Evolutionary conservation across 768 basidiomycete species (phyloP).

Genomic region (Tulasnella sp.): DNA sequence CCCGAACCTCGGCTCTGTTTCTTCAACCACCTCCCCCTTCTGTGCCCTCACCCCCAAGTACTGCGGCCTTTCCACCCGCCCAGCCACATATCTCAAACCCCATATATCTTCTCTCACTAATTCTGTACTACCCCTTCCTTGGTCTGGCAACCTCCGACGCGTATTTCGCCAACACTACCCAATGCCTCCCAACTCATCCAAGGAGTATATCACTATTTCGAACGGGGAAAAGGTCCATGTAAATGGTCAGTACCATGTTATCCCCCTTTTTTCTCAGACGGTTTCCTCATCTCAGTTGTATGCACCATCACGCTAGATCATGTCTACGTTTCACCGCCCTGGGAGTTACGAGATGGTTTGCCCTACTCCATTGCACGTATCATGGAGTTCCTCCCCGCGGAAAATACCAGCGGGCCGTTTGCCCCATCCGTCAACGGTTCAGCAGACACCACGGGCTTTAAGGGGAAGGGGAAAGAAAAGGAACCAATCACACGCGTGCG

Average conservation of each 20-base stretch:
- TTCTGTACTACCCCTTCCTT: background rate
- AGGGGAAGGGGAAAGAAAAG: constrained; percentile 61
- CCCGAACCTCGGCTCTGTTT: constrained; percentile 13
- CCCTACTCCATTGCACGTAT: constrained; percentile 95
- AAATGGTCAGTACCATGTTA: constrained; percentile 54
- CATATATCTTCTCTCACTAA: constrained; percentile 8
- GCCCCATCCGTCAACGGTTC: constrained; percentile 29
- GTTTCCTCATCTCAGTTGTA: background rate
- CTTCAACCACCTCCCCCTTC: constrained; percentile 15
- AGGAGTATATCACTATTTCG: constrained; percentile 26
- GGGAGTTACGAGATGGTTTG: constrained; percentile 87
- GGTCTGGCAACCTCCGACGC: constrained; percentile 11
- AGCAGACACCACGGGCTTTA: constrained; percentile 35
- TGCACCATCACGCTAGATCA: constrained; percentile 61
- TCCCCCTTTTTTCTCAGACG: constrained; percentile 38
- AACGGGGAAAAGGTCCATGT: constrained; percentile 80
- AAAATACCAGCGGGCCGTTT: constrained; percentile 48
- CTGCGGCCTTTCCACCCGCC: background rate
- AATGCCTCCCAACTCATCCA: constrained; percentile 21
- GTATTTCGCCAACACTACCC: constrained; percentile 1
- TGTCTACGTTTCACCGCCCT: constrained; percentile 93
- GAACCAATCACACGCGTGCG: constrained; percentile 78
- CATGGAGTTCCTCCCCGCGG: constrained; percentile 90
- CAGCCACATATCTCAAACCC: constrained; percentile 16
- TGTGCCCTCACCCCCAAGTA: background rate